A percentile compares a stretch with the other conserved stretches of the same genome.
These are phyloP conservation scores for Lagenidium giganteum DNA, from an alignment of 352 stramenopile species.

Conservation along the genomic window DNA sequence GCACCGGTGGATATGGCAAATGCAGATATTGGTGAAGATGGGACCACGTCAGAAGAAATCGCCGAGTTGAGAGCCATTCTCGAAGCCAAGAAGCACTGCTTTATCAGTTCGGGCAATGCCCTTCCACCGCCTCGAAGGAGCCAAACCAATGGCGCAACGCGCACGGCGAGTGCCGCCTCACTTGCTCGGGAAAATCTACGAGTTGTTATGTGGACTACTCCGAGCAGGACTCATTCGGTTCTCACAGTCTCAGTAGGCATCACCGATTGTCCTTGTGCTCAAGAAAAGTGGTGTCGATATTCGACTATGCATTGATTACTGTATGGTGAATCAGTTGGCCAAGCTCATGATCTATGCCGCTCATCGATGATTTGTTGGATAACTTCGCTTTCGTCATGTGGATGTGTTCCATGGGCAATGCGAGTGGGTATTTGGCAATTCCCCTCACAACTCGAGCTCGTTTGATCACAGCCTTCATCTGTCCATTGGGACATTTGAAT, in stretches of 20 bases:
- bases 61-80: too few species aligned
- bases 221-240: slow-evolving; percentile 5
- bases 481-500: slow-evolving; percentile 17
- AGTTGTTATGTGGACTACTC: background rate
- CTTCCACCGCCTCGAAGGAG: too few species aligned
- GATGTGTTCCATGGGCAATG: slow-evolving; percentile 12
- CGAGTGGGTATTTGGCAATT: slow-evolving; percentile 12
- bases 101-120: too few species aligned
- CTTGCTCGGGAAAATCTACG: slow-evolving; percentile 5
- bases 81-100: too few species aligned
- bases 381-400: slow-evolving; percentile 1
- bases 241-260: too few species aligned
- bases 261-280: slow-evolving; percentile 10
- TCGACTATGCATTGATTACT: slow-evolving; percentile 15
- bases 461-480: slow-evolving; percentile 10
- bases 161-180: slow-evolving; percentile 1
- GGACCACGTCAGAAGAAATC: too few species aligned
- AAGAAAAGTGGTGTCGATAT: slow-evolving; percentile 14
- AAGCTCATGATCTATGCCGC: slow-evolving; percentile 11
- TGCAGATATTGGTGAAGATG: too few species aligned
- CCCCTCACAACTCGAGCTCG: background rate
- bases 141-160: slow-evolving; percentile 2
- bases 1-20: too few species aligned
- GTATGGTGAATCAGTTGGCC: slow-evolving; percentile 6
- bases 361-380: slow-evolving; percentile 17